Evolutionary conservation across 306 rosid species (phyloP).

Genomic region (Cicer arietinum): DNA sequence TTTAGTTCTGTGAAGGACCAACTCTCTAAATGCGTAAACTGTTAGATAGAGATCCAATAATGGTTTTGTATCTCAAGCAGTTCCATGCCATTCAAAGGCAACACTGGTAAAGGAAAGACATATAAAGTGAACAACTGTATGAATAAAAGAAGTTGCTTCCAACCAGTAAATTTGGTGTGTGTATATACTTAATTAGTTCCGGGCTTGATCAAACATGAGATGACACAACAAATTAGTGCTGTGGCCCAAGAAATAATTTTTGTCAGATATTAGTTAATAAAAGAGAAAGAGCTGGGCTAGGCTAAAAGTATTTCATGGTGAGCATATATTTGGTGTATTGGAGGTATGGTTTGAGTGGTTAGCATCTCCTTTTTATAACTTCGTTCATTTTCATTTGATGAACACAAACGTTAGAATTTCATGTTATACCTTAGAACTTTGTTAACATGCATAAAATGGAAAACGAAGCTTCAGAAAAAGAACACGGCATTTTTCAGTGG

Average conservation of each 20-base stretch:
- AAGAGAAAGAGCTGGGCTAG: background rate
- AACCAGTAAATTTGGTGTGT: conserved; percentile 25
- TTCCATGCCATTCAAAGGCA: conserved; percentile 22
- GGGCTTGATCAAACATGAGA: conserved; percentile 1
- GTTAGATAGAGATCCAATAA: conserved; percentile 17
- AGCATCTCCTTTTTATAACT: background rate
- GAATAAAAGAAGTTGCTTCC: conserved; percentile 10
- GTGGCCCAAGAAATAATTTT: background rate
- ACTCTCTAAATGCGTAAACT: conserved; percentile 18
- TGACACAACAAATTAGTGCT: background rate
- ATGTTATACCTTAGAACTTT: background rate
- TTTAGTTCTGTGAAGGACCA: conserved; percentile 26
- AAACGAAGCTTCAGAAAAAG: background rate
- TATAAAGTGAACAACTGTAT: conserved; percentile 17
- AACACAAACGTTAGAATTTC: background rate
- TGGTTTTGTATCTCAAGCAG: conserved; percentile 17
- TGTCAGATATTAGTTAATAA: background rate
- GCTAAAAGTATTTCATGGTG: background rate
- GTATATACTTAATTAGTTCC: background rate
- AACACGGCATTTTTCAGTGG: conserved; percentile 4
- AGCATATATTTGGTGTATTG: background rate
- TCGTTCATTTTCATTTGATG: background rate
- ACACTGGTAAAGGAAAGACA: conserved; percentile 10
- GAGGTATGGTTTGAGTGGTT: background rate
- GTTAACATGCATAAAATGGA: background rate